phyloP scores from a whole-genome alignment of 768 basidiomycete genomes.

The Dioszegia crocea region DNA sequence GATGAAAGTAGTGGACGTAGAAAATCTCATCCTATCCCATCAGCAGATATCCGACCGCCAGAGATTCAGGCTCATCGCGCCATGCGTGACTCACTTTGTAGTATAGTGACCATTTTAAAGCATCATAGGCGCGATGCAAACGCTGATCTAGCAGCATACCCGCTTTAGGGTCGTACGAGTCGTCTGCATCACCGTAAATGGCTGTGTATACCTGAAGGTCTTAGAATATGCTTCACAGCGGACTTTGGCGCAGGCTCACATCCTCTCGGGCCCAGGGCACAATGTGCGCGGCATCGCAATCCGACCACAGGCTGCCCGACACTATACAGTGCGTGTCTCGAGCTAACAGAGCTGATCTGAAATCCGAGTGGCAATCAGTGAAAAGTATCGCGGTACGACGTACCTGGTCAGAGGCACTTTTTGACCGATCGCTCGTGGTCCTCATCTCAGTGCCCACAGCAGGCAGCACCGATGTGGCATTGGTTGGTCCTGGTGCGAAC shows the following conservation, averaged over 20 bases:
- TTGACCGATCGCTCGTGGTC: background rate
- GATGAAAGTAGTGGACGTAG: conserved; percentile 9
- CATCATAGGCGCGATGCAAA: background rate
- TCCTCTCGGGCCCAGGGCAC: background rate
- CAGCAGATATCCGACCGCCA: too few species aligned
- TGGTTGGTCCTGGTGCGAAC: background rate
- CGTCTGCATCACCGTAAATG: background rate
- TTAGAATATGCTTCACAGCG: too few species aligned
- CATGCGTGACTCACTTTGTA: background rate
- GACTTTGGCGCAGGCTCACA: background rate
- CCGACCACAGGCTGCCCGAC: background rate
- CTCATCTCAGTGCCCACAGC: background rate
- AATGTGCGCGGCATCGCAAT: background rate
- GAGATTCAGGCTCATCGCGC: too few species aligned
- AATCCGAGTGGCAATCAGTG: background rate
- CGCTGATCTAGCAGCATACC: too few species aligned
- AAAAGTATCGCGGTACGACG: background rate
- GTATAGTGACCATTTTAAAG: background rate
- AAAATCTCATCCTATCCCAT: background rate
- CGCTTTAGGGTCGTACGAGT: too few species aligned
- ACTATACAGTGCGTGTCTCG: background rate
- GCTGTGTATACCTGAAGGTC: background rate
- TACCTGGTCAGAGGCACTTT: background rate
- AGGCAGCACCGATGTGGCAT: background rate
- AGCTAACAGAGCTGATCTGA: background rate